phyloP scores from a whole-genome alignment of 805 yeast species.

The Saturnispora kantuleensis region DNA sequence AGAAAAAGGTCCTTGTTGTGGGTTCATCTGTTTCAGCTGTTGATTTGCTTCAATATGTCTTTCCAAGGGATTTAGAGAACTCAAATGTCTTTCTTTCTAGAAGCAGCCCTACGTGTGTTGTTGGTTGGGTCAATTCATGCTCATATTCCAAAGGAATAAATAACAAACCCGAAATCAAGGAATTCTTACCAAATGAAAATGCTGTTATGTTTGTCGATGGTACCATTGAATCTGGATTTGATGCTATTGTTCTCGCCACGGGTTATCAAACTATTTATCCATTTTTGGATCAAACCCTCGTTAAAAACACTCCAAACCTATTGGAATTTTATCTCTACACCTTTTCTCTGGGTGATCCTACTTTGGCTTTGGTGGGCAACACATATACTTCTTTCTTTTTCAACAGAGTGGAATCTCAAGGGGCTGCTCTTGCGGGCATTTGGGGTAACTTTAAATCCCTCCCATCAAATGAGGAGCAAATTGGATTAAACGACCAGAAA shows the following conservation, averaged over 20 bases:
- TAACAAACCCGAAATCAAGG: conserved; percentile 14
- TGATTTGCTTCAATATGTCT: conserved; percentile 31
- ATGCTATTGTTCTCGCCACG: conserved; percentile 38
- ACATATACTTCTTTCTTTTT: conserved; percentile 36
- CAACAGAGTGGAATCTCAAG: conserved; percentile 39
- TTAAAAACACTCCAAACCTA: conserved; percentile 12
- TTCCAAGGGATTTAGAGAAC: conserved; percentile 18
- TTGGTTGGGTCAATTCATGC: conserved; percentile 10
- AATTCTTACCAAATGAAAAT: conserved; percentile 13
- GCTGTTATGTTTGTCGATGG: conserved; percentile 27
- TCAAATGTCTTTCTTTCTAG: conserved; percentile 19
- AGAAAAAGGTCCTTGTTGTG: conserved; percentile 32
- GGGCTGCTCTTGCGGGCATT: conserved; percentile 46
- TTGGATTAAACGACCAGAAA: conserved; percentile 14
- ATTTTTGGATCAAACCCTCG: conserved; percentile 19
- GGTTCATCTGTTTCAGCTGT: conserved; percentile 34
- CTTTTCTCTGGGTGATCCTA: conserved; percentile 34
- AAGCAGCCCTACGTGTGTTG: conserved; percentile 1
- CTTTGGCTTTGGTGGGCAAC: conserved; percentile 33
- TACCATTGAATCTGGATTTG: conserved; percentile 24
- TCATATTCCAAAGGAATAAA: conserved; percentile 12
- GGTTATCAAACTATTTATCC: conserved; percentile 42
- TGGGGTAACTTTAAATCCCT: conserved; percentile 36
- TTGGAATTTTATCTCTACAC: conserved; percentile 24
- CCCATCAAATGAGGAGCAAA: conserved; percentile 34